Conservation (phyloP, 371 early-diverging fungal genomes). For the Basidiobolus meristosporus region DNA sequence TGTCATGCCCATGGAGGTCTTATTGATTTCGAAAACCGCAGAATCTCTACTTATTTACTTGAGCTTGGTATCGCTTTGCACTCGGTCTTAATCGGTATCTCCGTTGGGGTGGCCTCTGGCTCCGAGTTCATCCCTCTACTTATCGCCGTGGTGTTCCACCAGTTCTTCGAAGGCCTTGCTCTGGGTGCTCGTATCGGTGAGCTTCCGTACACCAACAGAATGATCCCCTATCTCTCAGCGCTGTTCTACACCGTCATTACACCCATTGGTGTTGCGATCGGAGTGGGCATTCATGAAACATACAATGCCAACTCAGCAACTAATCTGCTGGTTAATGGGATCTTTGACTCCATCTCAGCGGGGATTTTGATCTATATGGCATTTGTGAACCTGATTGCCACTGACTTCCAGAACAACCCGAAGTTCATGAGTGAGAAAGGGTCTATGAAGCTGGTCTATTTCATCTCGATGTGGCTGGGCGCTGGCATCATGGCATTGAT, state of each 20-base stretch:
- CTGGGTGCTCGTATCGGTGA: constrained; percentile 54
- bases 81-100: constrained; percentile 71
- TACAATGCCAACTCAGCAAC: constrained; percentile 30
- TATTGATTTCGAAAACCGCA: background rate
- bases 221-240: background rate
- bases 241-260: constrained; percentile 6
- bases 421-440: constrained; percentile 18
- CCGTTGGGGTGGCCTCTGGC: constrained; percentile 45
- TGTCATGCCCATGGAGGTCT: background rate
- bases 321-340: constrained; percentile 41
- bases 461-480: constrained; percentile 36
- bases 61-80: constrained; percentile 75
- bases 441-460: constrained; percentile 17
- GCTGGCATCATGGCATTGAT: constrained; percentile 53
- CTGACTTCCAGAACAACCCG: constrained; percentile 36
- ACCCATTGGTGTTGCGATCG: constrained; percentile 47
- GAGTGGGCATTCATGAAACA: constrained; percentile 34
- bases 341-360: constrained; percentile 55
- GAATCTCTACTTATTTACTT: constrained; percentile 24
- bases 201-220: constrained; percentile 9
- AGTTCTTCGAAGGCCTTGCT: constrained; percentile 79
- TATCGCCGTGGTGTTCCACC: constrained; percentile 75
- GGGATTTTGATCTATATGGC: constrained; percentile 67
- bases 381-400: constrained; percentile 48
- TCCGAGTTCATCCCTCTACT: constrained; percentile 46